Base-by-base conservation (phyloP, 108 stramenopile genomes). In the Seminavis robusta region DNA sequence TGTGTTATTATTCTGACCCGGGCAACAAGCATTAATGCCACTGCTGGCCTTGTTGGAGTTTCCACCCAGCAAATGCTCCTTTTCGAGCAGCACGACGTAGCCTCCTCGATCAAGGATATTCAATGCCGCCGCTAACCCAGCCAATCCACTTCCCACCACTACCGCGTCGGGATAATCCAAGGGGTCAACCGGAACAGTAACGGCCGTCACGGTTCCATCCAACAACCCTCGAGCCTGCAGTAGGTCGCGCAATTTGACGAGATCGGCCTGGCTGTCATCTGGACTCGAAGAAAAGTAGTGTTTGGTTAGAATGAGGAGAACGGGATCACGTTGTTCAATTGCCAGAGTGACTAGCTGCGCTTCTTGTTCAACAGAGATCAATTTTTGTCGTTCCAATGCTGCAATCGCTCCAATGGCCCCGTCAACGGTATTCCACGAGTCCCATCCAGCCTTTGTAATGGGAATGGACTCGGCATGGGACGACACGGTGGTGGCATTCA, bases 11-110 rank as follows among this genome's bases (percentile, higher is more conserved):
- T 73, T 56, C 40, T 86, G 80, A 33, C 81, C 64, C 0, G 85
- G 87, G 55, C 81, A 83, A 62, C 80, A 92, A n/a, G 83, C 90
- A 58, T 94, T 94, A 56, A 94, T 94, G 4, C 95, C 95, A 11
- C 86, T 88, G 16, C 88, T 90, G 5, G 95, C 95, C 62, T 95
- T 95, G 77, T 91, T 93, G 50, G 91, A 93, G 53, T 95, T 95
- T 6, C 95, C 95, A 30, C 95, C 95, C 55, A 92, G 55, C 23
- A 80, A 62, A 58, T 86, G 86, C 29, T 93, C 89, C 57, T 95
- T 95, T 59, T 95, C 95, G 9, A 95, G 41, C 47, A 95, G 62
- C 23, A 84, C 55, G 7, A 95, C 95, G 33, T 63, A 68, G 9
- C 92, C 90, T 28, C 90, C 90, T 10, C 90, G 76, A 65, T 95